These are phyloP conservation scores for Magnaporthiopsis incrustans DNA, from an alignment of 2,329 filamentous ascomycete species.

Conservation along the genomic window DNA sequence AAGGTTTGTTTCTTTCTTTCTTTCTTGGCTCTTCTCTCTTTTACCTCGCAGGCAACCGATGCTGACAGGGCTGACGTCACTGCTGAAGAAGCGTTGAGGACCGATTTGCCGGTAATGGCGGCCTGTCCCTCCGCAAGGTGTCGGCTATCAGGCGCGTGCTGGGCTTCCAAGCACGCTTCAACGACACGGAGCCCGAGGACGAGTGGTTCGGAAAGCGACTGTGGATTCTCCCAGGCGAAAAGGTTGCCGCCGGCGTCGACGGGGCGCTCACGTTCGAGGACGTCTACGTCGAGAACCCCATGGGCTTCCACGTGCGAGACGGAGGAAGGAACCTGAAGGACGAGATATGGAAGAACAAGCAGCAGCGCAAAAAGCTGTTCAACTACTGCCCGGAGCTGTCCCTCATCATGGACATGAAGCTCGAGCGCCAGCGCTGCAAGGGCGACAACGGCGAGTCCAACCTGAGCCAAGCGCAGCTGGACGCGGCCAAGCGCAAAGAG, in stretches of 20 bases:
- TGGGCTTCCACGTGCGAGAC: slow-evolving; percentile 45
- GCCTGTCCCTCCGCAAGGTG: slow-evolving; percentile 44
- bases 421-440: slow-evolving; percentile 38
- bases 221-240: slow-evolving; percentile 37
- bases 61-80: neutral
- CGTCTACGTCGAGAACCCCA: slow-evolving; percentile 38
- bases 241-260: slow-evolving; percentile 33
- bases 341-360: slow-evolving; percentile 37
- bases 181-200: slow-evolving; percentile 44
- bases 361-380: slow-evolving; percentile 38
- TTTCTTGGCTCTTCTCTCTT: neutral
- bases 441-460: slow-evolving; percentile 24
- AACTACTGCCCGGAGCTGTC: slow-evolving; percentile 49
- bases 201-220: slow-evolving; percentile 46
- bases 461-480: slow-evolving; percentile 12
- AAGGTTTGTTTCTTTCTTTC: slow-evolving; percentile 24
- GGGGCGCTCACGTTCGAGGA: slow-evolving; percentile 41
- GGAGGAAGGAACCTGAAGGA: slow-evolving; percentile 32
- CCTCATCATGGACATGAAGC: slow-evolving; percentile 49
- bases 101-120: slow-evolving; percentile 43
- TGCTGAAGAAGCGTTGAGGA: slow-evolving; percentile 27
- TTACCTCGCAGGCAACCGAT: neutral
- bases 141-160: slow-evolving; percentile 41
- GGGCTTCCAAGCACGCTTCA: slow-evolving; percentile 39
- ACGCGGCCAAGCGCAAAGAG: slow-evolving; percentile 11